Percentiles rank a stretch among this genome's conserved stretches.
Conservation (phyloP, 805 yeast species). For the Saturnispora gosingensis region DNA sequence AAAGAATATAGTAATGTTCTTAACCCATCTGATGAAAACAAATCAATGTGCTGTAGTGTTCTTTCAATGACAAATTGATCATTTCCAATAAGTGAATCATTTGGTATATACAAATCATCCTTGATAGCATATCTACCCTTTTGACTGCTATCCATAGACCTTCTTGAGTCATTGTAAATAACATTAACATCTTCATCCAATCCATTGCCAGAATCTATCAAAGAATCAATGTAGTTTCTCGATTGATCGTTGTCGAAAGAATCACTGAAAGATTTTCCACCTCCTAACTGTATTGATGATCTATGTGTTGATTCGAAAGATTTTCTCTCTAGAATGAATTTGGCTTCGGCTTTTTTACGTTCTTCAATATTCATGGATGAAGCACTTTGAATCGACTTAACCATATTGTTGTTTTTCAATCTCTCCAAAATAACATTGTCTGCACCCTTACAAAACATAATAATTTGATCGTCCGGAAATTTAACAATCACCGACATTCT, state of each 20-base stretch:
- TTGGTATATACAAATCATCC: conserved; percentile 34
- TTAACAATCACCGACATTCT: conserved; percentile 85
- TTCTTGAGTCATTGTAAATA: conserved; percentile 43
- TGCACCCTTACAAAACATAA: conserved; percentile 90
- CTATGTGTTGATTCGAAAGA: conserved; percentile 31
- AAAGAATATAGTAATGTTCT: conserved; percentile 82
- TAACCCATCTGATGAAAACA: conserved; percentile 89
- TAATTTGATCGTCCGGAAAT: conserved; percentile 67
- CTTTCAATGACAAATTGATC: conserved; percentile 73
- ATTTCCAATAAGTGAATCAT: conserved; percentile 52
- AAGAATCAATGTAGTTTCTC: conserved; percentile 14
- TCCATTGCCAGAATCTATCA: conserved; percentile 28
- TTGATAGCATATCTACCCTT: conserved; percentile 36
- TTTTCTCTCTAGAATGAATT: conserved; percentile 48
- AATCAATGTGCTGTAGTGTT: conserved; percentile 85
- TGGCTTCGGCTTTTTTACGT: conserved; percentile 74
- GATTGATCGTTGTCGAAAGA: conserved; percentile 6
- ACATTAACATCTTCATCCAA: conserved; percentile 44
- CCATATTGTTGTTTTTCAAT: conserved; percentile 48
- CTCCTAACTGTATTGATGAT: conserved; percentile 8
- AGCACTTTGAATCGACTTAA: conserved; percentile 55
- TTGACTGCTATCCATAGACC: conserved; percentile 53
- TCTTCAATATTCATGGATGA: conserved; percentile 46
- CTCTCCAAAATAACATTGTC: conserved; percentile 81
- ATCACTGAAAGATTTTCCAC: conserved; percentile 21